Evolutionary conservation across 225 moss, liverwort and hornwort species (phyloP).

Genomic region (Polytrichum formosum): DNA sequence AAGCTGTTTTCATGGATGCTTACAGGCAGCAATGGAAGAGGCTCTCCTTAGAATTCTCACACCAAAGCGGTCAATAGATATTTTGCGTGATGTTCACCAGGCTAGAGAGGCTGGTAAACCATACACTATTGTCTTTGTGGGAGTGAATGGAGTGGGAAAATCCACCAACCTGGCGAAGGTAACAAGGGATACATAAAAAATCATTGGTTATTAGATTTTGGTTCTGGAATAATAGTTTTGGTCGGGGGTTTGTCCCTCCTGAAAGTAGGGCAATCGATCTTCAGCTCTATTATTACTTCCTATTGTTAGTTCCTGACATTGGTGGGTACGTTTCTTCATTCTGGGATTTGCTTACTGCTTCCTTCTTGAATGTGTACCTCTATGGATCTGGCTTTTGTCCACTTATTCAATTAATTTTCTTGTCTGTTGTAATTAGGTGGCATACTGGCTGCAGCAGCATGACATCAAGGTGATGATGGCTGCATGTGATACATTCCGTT

Average conservation of each 20-base stretch:
- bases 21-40: conserved; percentile 90
- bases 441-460: conserved; percentile 94
- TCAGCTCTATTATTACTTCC: too few relatives aligned
- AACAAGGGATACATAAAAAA: neutral
- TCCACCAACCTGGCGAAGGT: conserved; percentile 97
- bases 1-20: neutral
- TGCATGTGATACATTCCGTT: conserved; percentile 98
- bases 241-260: too few relatives aligned
- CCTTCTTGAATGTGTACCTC: too few relatives aligned
- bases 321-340: too few relatives aligned
- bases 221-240: too few relatives aligned
- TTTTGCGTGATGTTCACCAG: conserved; percentile 84
- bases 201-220: too few relatives aligned
- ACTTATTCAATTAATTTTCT: neutral
- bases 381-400: too few relatives aligned
- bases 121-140: conserved; percentile 92
- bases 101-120: conserved; percentile 90
- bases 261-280: too few relatives aligned
- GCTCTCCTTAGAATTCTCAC: conserved; percentile 84
- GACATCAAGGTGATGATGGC: conserved; percentile 98
- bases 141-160: conserved; percentile 99
- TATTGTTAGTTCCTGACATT: too few relatives aligned
- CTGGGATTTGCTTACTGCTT: too few relatives aligned
- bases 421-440: conserved; percentile 43
- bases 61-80: conserved; percentile 95